These are phyloP conservation scores for Dothidotthia symphoricarpi DNA, from an alignment of 2,329 filamentous ascomycete genomes.

Conservation along the genomic window DNA sequence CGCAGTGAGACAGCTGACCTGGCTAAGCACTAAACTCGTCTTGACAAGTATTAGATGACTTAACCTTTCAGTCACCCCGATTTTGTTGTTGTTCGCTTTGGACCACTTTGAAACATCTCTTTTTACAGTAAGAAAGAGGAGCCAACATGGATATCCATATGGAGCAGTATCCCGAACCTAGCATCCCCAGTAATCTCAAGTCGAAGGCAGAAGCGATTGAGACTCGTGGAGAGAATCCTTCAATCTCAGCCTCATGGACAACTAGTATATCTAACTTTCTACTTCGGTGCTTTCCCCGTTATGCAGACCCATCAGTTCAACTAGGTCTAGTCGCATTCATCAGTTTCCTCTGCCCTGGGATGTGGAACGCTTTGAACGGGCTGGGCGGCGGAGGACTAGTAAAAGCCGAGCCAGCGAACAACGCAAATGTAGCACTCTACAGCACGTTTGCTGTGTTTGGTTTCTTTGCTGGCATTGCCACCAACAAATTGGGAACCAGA, in stretches of 20 bases:
- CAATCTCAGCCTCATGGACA: not conserved
- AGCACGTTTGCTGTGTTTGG: not conserved
- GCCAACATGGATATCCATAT: too few relatives aligned
- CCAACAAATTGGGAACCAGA: not conserved
- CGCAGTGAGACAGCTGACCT: too few relatives aligned
- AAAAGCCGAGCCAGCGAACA: constrained; percentile 1
- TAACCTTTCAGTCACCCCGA: too few relatives aligned
- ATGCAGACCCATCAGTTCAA: constrained; percentile 1
- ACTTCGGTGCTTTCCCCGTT: not conserved
- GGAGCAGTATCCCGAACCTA: too few relatives aligned
- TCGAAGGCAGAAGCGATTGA: not conserved
- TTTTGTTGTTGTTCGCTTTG: too few relatives aligned
- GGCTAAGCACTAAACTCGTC: too few relatives aligned
- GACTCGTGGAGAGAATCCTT: not conserved
- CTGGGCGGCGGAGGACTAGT: constrained; percentile 1
- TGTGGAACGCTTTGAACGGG: constrained; percentile 2
- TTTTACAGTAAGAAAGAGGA: too few relatives aligned
- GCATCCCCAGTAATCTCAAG: too few relatives aligned
- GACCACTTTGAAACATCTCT: too few relatives aligned
- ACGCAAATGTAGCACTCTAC: constrained; percentile 1
- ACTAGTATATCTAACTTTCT: not conserved
- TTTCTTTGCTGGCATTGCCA: not conserved
- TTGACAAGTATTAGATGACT: too few relatives aligned
- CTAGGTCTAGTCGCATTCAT: constrained; percentile 1
- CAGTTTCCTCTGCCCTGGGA: constrained; percentile 3